Evolutionary conservation across 2,329 filamentous ascomycete species (phyloP), one percentile per base, ranked within the genome.

Genomic region (Sporothrix brasiliensis): DNA sequence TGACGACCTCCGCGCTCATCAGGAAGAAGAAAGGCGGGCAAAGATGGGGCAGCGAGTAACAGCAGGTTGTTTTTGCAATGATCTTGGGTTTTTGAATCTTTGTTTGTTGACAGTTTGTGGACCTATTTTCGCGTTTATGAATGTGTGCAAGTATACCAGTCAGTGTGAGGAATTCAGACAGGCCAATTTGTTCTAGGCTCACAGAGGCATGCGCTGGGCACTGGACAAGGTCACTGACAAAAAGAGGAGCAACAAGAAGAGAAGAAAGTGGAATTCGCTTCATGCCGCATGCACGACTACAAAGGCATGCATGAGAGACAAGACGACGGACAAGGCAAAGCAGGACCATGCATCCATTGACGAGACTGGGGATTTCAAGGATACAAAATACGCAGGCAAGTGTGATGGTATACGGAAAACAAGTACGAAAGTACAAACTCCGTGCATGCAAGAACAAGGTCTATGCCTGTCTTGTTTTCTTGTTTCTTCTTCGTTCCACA

Each of bases 351-450:
- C 19, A 19, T 14, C 27, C 27, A 30, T 30, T 30, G 34, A 34
- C 34, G 34, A 34, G 34, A 34, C n/a, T 7, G 53, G 24, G n/a
- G 9, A 39, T 21, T 14, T 47, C n/a, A 63, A 63, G 58, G 58
- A 63, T 63, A 39, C 39, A 39, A 63, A 63, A 47, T 63, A 63
- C 58, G 58, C 58, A 61, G 53, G 53, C 53, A 56, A 13, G 41
- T 11, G 9, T 14, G 5, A 6, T 14, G 41, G 41, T 11, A 11
- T 44, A 44, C 41, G 5, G 41, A 14, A 19, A 13, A 56, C 54
- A 39, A n/a, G 19, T 19, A 9, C 4, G 41, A 19, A 47, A 63
- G 14, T 4, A 47, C 34, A 44, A 9, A 34, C 56, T 19, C n/a
- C 5, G 34, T 61, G n/a, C n/a, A 47, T 63, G 6, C 34, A 34